These are phyloP conservation scores for Pinus albicaulis DNA, from an alignment of 75 land plant species.

Conservation along the genomic window DNA sequence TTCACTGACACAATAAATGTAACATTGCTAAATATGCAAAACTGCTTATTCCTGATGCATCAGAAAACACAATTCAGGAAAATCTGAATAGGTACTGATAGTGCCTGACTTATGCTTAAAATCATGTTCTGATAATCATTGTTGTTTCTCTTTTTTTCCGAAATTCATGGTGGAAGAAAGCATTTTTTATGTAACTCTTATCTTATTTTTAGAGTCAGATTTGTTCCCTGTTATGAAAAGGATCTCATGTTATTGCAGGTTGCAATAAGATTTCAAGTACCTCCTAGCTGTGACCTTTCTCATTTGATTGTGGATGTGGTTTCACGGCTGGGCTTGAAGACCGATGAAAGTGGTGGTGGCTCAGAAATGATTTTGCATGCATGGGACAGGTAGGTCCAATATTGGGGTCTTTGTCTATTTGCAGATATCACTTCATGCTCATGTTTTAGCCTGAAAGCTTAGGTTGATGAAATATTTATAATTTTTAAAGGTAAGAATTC, in stretches of 20 bases:
- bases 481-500: neutral
- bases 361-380: slow-evolving; percentile 76
- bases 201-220: neutral
- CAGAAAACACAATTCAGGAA: neutral
- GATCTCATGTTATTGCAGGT: slow-evolving; percentile 25
- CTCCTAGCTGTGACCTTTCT: slow-evolving; percentile 59
- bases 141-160: neutral
- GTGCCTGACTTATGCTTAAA: neutral
- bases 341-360: slow-evolving; percentile 48
- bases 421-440: neutral
- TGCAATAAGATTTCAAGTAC: slow-evolving; percentile 56
- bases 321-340: slow-evolving; percentile 65
- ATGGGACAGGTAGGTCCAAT: slow-evolving; percentile 63
- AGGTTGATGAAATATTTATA: neutral
- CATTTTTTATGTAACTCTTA: neutral
- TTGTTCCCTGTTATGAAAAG: slow-evolving; percentile 2
- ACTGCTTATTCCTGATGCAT: neutral
- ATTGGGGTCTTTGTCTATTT: neutral
- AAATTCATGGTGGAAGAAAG: neutral
- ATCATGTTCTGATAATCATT: neutral
- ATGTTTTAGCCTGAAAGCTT: neutral
- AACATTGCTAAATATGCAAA: neutral
- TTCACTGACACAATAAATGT: too few relatives aligned
- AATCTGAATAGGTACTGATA: neutral
- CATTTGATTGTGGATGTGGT: slow-evolving; percentile 64